Evolutionary conservation across 2,329 filamentous ascomycete genomes (phyloP).

Genomic region (Metarhizium sp.): DNA sequence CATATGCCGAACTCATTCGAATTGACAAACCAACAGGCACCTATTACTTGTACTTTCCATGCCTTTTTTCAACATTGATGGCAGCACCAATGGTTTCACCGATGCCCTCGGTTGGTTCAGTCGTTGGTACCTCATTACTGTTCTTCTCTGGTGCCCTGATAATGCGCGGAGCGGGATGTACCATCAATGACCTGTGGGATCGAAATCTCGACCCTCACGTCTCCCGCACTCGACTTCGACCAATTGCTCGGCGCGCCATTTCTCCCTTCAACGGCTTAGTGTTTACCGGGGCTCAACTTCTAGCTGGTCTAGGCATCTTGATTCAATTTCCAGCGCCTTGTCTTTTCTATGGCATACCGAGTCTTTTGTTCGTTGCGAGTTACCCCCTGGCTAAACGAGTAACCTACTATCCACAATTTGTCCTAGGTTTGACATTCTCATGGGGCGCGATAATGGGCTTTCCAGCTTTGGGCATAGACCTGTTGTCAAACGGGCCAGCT

Average conservation of each 20-base stretch:
- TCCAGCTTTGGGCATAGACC: slow-evolving; percentile 68
- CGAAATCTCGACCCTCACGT: slow-evolving; percentile 78
- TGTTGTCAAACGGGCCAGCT: slow-evolving; percentile 55
- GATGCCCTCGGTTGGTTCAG: slow-evolving; percentile 48
- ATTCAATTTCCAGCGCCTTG: slow-evolving; percentile 67
- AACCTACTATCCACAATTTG: slow-evolving; percentile 78
- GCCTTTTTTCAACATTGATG: slow-evolving; percentile 73
- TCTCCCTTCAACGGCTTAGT: slow-evolving; percentile 61
- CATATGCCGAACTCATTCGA: slow-evolving; percentile 74
- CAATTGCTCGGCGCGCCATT: slow-evolving; percentile 71
- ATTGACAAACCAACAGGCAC: slow-evolving; percentile 75
- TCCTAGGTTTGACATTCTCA: slow-evolving; percentile 76
- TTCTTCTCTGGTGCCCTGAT: slow-evolving; percentile 71
- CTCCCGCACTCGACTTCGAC: slow-evolving; percentile 63
- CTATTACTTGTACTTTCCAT: slow-evolving; percentile 80
- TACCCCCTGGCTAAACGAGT: slow-evolving; percentile 82
- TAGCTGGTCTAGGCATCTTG: slow-evolving; percentile 63
- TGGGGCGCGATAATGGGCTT: slow-evolving; percentile 88
- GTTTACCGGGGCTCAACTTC: slow-evolving; percentile 66
- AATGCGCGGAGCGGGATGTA: slow-evolving; percentile 82
- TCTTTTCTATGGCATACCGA: slow-evolving; percentile 70
- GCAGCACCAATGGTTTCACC: slow-evolving; percentile 62
- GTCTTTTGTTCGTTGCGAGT: slow-evolving; percentile 59
- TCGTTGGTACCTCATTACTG: slow-evolving; percentile 55
- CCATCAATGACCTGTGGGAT: slow-evolving; percentile 88